Percentiles rank a stretch among this genome's conserved stretches.
Evolutionary conservation across 257 asterid species (phyloP).

Genomic region (Solanum chiquidenum): DNA sequence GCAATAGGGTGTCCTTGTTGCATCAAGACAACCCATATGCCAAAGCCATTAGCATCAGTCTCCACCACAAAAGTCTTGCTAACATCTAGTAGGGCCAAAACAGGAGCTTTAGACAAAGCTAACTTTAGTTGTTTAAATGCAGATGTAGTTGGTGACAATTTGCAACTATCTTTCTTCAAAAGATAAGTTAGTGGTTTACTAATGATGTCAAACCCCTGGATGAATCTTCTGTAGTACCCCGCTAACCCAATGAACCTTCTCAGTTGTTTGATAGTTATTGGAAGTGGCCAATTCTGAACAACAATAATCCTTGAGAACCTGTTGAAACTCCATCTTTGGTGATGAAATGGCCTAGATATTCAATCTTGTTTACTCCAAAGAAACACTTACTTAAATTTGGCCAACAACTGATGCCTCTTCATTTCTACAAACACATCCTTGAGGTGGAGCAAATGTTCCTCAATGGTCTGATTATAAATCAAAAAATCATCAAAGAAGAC

Average conservation of each 20-base stretch:
- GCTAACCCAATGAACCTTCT: not conserved
- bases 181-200: not conserved
- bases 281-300: not conserved
- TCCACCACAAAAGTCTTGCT: too few relatives aligned
- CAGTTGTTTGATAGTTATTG: not conserved
- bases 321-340: not conserved
- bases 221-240: not conserved
- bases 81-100: too few relatives aligned
- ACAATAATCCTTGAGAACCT: not conserved
- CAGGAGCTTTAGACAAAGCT: too few relatives aligned
- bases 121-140: too few relatives aligned
- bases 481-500: not conserved
- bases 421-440: not conserved
- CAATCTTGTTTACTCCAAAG: not conserved
- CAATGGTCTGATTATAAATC: not conserved
- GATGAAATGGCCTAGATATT: not conserved
- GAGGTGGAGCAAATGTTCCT: not conserved
- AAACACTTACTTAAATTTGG: not conserved
- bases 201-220: not conserved
- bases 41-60: too few relatives aligned
- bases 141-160: too few relatives aligned
- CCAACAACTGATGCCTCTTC: not conserved
- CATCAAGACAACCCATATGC: too few relatives aligned
- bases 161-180: too few relatives aligned
- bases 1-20: too few relatives aligned